phyloP scores from a whole-genome alignment of 768 basidiomycete species.

The Agaricus sinodeliciosus region DNA sequence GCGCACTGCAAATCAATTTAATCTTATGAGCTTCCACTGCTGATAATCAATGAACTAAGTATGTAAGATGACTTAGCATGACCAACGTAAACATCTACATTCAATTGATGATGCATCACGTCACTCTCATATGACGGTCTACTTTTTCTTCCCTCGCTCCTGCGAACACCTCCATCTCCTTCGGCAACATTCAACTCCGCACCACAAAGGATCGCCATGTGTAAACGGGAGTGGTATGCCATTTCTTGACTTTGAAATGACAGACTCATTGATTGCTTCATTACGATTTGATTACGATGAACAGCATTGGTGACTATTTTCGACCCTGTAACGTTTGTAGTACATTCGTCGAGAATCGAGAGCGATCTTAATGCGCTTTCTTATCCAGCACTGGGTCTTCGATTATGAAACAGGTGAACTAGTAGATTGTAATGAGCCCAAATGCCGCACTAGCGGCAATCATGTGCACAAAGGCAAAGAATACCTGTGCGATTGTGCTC shows the following conservation, averaged over 20 bases:
- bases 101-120: too few relatives aligned
- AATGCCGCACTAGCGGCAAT: slow-evolving; percentile 46
- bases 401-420: slow-evolving; percentile 56
- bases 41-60: too few relatives aligned
- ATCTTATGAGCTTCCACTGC: too few relatives aligned
- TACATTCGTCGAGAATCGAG: slow-evolving; percentile 10
- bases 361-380: background rate
- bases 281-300: too few relatives aligned
- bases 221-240: slow-evolving; percentile 38
- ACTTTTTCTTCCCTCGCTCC: background rate
- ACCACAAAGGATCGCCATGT: slow-evolving; percentile 30
- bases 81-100: too few relatives aligned
- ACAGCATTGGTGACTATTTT: slow-evolving; percentile 37
- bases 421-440: slow-evolving; percentile 44
- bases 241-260: background rate
- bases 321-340: slow-evolving; percentile 33
- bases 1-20: too few relatives aligned
- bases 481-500: slow-evolving; percentile 6
- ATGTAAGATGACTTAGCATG: too few relatives aligned
- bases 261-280: background rate
- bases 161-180: background rate
- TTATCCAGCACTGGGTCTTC: slow-evolving; percentile 52
- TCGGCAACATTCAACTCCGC: background rate
- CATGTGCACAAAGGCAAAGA: slow-evolving; percentile 44
- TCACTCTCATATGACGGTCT: too few relatives aligned